Evolutionary conservation across 2,329 filamentous ascomycete species (phyloP), one percentile per base, ranked within the genome.

Genomic region (Fusarium falciforme): DNA sequence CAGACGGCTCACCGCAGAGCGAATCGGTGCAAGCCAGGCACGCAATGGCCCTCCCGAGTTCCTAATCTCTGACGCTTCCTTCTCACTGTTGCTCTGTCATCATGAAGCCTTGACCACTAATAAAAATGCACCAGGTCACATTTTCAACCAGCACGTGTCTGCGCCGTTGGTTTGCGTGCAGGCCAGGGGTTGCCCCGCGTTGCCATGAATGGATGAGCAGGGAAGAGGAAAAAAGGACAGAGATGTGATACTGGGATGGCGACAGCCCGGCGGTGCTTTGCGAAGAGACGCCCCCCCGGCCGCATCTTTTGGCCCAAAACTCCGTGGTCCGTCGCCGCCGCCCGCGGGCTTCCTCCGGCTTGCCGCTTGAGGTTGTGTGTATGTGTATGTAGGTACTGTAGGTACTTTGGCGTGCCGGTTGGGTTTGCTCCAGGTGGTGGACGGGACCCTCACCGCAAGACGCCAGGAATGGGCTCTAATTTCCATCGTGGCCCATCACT

Each of bases 91-190:
- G 40, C 36, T n/a, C 52, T 47, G 49, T 62, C 27, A 63, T 57
- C 22, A 35, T 36, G 54, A 62, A 20, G 66, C 47, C 68, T 64
- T 58, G 64, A 20, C 38, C 40, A 38, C 44, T 60, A 68, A 66
- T 72, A 75, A 68, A 67, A 76, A 76, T 71, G 73, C 76, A 72
- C 65, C 64, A 59, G 69, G 75, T 78, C 72, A 76, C 75, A 76
- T 71, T 78, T 67, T 29, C 66, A 64, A 42, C 59, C 65, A 75
- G 63, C 74, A 78, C 75, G 75, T 78, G 75, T 76, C 62, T 76
- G 64, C 52, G 72, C 74, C 74, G 68, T 78, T 76, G 74, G 67
- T 74, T 73, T 77, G 75, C 72, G 72, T 73, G 67, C 60, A 74
- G 63, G 47, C 60, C 67, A 73, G 62, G 68, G 73, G 59, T 22